These are phyloP conservation scores for Neurospora sp. DNA, from an alignment of 495 filamentous ascomycete genomes.

Conservation along the genomic window DNA sequence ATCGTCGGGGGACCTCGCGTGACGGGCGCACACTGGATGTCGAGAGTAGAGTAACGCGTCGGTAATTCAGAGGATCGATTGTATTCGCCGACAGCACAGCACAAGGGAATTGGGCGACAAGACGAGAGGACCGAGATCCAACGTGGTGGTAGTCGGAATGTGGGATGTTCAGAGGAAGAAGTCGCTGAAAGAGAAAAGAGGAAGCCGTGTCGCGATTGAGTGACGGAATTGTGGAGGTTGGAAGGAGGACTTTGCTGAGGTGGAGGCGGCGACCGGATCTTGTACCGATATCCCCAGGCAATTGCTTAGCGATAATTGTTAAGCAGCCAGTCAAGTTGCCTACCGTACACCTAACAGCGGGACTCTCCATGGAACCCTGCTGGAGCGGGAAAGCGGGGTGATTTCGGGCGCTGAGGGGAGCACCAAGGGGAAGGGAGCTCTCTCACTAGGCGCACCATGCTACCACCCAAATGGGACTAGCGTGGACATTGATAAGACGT, in stretches of 20 bases:
- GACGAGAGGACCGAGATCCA: neutral
- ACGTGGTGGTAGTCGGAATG: neutral
- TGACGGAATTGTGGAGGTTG: conserved; percentile 24
- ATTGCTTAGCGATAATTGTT: neutral
- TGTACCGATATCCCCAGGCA: neutral
- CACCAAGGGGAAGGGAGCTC: neutral
- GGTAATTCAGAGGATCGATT: neutral
- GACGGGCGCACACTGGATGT: neutral
- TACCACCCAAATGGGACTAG: neutral
- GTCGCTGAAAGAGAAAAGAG: neutral
- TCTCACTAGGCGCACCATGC: neutral
- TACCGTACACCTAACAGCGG: neutral
- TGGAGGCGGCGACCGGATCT: conserved; percentile 6
- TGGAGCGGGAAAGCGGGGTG: neutral
- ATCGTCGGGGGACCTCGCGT: neutral
- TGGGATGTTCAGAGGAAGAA: neutral
- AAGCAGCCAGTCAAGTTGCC: neutral
- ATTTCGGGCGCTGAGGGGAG: neutral
- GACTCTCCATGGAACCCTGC: neutral
- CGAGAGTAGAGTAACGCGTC: neutral
- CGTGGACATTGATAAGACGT: neutral
- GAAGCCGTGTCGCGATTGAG: conserved; percentile 5
- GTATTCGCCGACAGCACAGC: neutral
- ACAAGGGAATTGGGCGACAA: neutral
- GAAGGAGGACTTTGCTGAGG: conserved; percentile 17